Evolutionary conservation across 208 protist genomes (phyloP).

Genomic region (Porcisia deanei): DNA sequence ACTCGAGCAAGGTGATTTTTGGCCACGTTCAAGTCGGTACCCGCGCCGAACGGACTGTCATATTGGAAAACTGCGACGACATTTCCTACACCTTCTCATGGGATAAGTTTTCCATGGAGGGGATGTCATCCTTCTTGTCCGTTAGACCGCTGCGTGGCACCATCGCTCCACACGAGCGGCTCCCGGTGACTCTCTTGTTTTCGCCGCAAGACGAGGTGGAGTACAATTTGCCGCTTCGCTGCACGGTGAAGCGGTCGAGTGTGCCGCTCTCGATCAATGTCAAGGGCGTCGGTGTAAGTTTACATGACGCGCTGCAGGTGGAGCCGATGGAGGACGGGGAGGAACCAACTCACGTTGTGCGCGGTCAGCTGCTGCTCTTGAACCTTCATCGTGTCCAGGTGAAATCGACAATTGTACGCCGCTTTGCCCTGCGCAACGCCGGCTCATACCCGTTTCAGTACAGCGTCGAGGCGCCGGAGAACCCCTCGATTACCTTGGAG

Average conservation of each 20-base stretch:
- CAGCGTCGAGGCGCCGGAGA: constrained; percentile 42
- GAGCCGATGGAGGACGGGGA: constrained; percentile 44
- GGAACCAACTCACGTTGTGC: constrained; percentile 36
- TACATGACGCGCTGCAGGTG: constrained; percentile 89
- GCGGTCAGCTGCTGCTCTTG: constrained; percentile 49
- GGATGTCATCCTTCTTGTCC: constrained; percentile 50
- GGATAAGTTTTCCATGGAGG: constrained; percentile 62
- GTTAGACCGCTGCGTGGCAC: constrained; percentile 85
- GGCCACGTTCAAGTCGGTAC: constrained; percentile 87
- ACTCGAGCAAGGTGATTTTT: constrained; percentile 92
- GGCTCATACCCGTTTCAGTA: constrained; percentile 93
- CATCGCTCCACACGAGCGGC: constrained; percentile 65
- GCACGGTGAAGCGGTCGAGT: constrained; percentile 91
- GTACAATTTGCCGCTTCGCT: constrained; percentile 94
- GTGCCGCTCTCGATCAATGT: constrained; percentile 94
- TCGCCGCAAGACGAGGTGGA: constrained; percentile 87
- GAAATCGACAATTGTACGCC: constrained; percentile 69
- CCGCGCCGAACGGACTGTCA: constrained; percentile 67
- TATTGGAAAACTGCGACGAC: constrained; percentile 94
- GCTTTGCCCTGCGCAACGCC: constrained; percentile 90
- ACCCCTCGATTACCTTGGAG: constrained; percentile 55
- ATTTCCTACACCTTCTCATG: constrained; percentile 94
- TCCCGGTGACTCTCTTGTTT: constrained; percentile 88
- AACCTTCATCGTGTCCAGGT: constrained; percentile 95
- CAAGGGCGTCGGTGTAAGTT: constrained; percentile 94